Conservation (phyloP, 2,329 filamentous ascomycete species). For the Fusarium graminum region DNA sequence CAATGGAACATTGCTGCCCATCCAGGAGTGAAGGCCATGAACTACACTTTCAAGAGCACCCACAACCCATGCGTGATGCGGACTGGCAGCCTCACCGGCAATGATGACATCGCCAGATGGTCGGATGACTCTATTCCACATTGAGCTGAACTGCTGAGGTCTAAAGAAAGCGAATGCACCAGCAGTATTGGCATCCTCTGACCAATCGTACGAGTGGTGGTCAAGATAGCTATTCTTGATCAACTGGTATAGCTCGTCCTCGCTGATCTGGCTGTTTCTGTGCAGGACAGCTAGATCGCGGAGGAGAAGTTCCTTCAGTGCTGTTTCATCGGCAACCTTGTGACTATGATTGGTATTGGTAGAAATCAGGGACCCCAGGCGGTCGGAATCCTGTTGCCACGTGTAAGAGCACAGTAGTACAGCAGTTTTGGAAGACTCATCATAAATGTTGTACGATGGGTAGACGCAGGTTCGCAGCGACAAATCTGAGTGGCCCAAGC, state of each 20-base stretch:
- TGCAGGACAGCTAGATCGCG: constrained; percentile 11
- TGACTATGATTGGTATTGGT: background rate
- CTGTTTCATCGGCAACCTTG: constrained; percentile 11
- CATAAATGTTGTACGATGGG: constrained; percentile 49
- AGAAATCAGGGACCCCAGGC: constrained; percentile 34
- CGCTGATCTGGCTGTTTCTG: background rate
- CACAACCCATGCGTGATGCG: constrained; percentile 17
- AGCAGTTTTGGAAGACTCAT: constrained; percentile 6
- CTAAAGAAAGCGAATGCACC: constrained; percentile 33
- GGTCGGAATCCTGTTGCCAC: constrained; percentile 41
- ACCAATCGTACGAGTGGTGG: constrained; percentile 11
- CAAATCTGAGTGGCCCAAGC: constrained; percentile 45
- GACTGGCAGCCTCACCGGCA: constrained; percentile 21
- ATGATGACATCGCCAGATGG: constrained; percentile 31
- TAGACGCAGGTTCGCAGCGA: constrained; percentile 52
- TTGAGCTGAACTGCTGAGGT: constrained; percentile 20
- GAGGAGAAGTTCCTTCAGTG: constrained; percentile 3
- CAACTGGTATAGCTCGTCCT: background rate
- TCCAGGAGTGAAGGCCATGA: constrained; percentile 11
- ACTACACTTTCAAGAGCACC: constrained; percentile 21
- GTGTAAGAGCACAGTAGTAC: constrained; percentile 44
- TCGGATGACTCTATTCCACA: constrained; percentile 25
- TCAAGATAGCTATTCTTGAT: constrained; percentile 17
- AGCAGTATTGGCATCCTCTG: constrained; percentile 10
- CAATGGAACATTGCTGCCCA: constrained; percentile 3